These are phyloP conservation scores for Rhizopogon vinicolor DNA, from an alignment of 768 basidiomycete species.

Conservation along the genomic window DNA sequence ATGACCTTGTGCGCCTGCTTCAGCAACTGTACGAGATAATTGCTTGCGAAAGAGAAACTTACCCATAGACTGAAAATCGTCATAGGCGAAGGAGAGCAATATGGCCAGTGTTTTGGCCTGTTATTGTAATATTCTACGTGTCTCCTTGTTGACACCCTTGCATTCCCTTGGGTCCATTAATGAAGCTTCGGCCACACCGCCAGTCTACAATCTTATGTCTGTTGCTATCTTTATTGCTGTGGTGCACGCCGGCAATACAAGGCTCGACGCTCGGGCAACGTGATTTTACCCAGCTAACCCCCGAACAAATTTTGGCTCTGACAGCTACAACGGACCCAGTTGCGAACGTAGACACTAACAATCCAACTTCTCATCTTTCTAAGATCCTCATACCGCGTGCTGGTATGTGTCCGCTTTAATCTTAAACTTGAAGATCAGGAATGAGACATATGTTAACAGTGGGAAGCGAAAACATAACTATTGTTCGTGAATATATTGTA, in stretches of 20 bases:
- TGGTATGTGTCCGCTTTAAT: conserved; percentile 40
- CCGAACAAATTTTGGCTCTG: conserved; percentile 46
- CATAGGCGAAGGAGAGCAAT: conserved; percentile 36
- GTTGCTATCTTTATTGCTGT: conserved; percentile 10
- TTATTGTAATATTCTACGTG: too few relatives aligned
- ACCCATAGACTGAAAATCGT: conserved; percentile 83
- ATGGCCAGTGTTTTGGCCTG: neutral
- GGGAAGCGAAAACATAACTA: conserved; percentile 72
- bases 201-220: conserved; percentile 3
- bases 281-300: conserved; percentile 39
- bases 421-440: neutral
- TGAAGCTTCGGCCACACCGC: conserved; percentile 1
- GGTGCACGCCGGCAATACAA: conserved; percentile 21
- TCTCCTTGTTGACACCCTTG: too few relatives aligned
- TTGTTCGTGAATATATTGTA: conserved; percentile 81
- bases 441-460: conserved; percentile 31
- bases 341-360: conserved; percentile 59
- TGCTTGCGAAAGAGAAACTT: conserved; percentile 14
- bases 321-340: conserved; percentile 57
- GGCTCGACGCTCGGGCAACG: conserved; percentile 31
- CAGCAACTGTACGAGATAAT: neutral
- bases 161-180: neutral
- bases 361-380: conserved; percentile 71
- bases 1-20: conserved; percentile 60
- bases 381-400: conserved; percentile 83